These are phyloP conservation scores for Phytopythium ostracodes DNA, from an alignment of 352 stramenopile species.

Conservation along the genomic window DNA sequence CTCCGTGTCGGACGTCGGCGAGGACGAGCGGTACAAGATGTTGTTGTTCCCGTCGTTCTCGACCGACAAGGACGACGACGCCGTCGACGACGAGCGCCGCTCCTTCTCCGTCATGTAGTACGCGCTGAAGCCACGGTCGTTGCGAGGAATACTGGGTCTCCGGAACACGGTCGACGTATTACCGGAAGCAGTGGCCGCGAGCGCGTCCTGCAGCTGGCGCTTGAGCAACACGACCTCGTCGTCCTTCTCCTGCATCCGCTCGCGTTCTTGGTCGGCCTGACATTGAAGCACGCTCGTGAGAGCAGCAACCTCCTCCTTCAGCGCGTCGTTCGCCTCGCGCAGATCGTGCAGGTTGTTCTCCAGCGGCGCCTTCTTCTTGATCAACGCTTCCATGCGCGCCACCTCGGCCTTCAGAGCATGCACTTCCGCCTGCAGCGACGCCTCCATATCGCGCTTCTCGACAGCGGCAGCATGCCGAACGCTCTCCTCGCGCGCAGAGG, in stretches of 20 bases:
- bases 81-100: slow-evolving; percentile 26
- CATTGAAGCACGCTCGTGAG: slow-evolving; percentile 34
- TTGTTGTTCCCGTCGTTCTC: slow-evolving; percentile 31
- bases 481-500: slow-evolving; percentile 15
- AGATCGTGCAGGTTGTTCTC: slow-evolving; percentile 37
- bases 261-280: slow-evolving; percentile 32
- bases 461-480: slow-evolving; percentile 20
- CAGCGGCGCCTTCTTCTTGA: slow-evolving; percentile 22
- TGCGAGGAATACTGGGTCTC: slow-evolving; percentile 21
- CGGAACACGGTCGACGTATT: neutral
- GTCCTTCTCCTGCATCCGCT: slow-evolving; percentile 51
- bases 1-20: slow-evolving; percentile 23
- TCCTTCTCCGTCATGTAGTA: slow-evolving; percentile 28
- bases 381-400: slow-evolving; percentile 20
- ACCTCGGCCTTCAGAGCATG: slow-evolving; percentile 31
- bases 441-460: slow-evolving; percentile 24
- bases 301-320: slow-evolving; percentile 22
- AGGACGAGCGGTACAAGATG: slow-evolving; percentile 10
- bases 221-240: slow-evolving; percentile 42
- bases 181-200: slow-evolving; percentile 20
- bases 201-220: slow-evolving; percentile 41
- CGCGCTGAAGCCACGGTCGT: slow-evolving; percentile 12
- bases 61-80: slow-evolving; percentile 31
- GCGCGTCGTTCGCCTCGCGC: slow-evolving; percentile 20
- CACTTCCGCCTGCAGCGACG: slow-evolving; percentile 23